Percentiles rank a stretch among this genome's conserved stretches.
phyloP scores from a whole-genome alignment of 305 asterid genomes.

The Fraxinus paxiana region DNA sequence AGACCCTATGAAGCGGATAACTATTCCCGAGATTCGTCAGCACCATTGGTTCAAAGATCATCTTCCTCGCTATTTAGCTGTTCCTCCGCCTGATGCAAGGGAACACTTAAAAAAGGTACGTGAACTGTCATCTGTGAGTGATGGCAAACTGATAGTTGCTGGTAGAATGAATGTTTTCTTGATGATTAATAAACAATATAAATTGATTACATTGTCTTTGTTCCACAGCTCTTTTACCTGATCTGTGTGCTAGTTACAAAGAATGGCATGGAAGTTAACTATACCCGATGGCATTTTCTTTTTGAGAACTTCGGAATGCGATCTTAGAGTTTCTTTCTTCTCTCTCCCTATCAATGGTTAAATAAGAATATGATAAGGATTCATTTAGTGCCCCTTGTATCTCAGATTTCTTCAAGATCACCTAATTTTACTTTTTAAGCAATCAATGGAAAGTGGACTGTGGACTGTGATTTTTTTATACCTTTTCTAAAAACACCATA shows the following conservation, averaged over 20 bases:
- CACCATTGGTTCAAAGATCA: slow-evolving; percentile 76
- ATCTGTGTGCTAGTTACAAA: neutral
- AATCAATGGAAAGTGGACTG: neutral
- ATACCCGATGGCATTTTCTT: neutral
- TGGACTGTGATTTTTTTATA: too few relatives aligned
- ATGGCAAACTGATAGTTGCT: neutral
- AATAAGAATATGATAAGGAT: neutral
- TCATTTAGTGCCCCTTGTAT: neutral
- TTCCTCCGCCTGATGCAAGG: slow-evolving; percentile 68
- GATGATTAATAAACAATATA: neutral
- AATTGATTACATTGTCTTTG: neutral
- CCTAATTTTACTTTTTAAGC: neutral
- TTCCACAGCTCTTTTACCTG: neutral
- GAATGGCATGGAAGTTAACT: neutral
- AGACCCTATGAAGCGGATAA: slow-evolving; percentile 85
- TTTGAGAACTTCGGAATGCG: neutral
- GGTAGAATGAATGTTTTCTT: slow-evolving; percentile 6
- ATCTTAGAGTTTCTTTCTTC: neutral
- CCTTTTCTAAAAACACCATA: neutral
- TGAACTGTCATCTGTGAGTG: neutral
- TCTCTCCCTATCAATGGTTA: neutral
- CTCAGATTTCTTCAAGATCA: neutral
- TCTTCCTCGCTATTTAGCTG: slow-evolving; percentile 88
- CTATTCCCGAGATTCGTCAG: slow-evolving; percentile 61
- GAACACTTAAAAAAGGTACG: slow-evolving; percentile 74